Evolutionary conservation across 2,329 filamentous ascomycete genomes (phyloP).

Genomic region (Penicillium frequentans): DNA sequence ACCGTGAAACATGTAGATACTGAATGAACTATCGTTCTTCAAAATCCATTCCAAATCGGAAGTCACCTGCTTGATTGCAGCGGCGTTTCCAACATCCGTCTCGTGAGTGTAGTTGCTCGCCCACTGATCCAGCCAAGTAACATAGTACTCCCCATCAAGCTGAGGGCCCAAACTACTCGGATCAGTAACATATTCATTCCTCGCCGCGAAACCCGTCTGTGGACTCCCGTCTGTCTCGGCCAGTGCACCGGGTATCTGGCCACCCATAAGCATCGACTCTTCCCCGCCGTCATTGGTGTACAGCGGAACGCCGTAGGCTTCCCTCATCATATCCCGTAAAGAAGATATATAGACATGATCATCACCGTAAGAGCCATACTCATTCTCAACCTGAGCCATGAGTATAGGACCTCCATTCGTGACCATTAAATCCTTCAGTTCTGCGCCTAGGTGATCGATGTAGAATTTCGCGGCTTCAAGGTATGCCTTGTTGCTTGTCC

Average conservation of each 20-base stretch:
- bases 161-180: slow-evolving; percentile 43
- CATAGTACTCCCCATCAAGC: slow-evolving; percentile 54
- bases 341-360: slow-evolving; percentile 48
- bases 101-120: slow-evolving; percentile 19
- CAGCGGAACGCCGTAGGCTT: slow-evolving; percentile 45
- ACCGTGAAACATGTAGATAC: slow-evolving; percentile 56
- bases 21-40: slow-evolving; percentile 45
- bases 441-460: slow-evolving; percentile 39
- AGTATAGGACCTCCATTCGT: slow-evolving; percentile 49
- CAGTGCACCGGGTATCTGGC: slow-evolving; percentile 46
- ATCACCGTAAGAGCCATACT: slow-evolving; percentile 52
- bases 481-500: slow-evolving; percentile 44
- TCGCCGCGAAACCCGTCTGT: slow-evolving; percentile 39
- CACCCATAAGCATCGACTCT: slow-evolving; percentile 46
- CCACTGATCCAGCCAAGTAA: slow-evolving; percentile 48
- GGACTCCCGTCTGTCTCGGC: slow-evolving; percentile 51
- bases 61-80: not conserved
- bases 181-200: slow-evolving; percentile 47
- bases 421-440: slow-evolving; percentile 39
- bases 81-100: slow-evolving; percentile 5
- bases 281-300: slow-evolving; percentile 54
- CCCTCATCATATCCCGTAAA: slow-evolving; percentile 44
- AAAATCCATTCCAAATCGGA: slow-evolving; percentile 42
- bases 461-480: slow-evolving; percentile 41
- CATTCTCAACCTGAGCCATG: slow-evolving; percentile 54